A percentile compares a stretch with the other conserved stretches of the same genome.
Evolutionary conservation across 1,284 basidiomycete genomes (phyloP).

Genomic region (Sporisorium scitamineum): DNA sequence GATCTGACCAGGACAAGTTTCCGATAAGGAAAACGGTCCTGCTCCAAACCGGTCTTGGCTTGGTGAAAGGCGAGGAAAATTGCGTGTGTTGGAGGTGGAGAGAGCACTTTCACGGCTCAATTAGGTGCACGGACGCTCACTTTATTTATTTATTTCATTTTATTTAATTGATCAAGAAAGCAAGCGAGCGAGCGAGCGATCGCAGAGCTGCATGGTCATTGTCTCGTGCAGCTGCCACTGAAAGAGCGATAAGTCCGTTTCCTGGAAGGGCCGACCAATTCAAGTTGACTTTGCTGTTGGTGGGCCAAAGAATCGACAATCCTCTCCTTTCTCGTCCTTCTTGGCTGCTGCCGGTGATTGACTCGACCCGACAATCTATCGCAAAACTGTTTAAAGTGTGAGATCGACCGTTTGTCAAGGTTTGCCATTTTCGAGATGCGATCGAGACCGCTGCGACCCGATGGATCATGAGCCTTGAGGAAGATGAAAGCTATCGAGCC

Average conservation of each 20-base stretch:
- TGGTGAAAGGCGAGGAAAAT: neutral
- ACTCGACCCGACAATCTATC: neutral
- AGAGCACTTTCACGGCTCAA: neutral
- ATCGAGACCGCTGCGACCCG: neutral
- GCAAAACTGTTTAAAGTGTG: neutral
- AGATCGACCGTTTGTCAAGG: neutral
- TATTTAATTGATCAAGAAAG: constrained; percentile 2
- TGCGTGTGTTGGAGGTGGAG: too few species aligned
- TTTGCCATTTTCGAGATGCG: neutral
- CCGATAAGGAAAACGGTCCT: constrained; percentile 2
- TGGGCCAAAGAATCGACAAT: too few species aligned
- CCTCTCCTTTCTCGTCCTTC: neutral
- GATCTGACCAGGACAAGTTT: too few species aligned
- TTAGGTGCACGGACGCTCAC: constrained; percentile 33
- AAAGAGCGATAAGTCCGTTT: constrained; percentile 35
- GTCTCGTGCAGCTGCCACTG: constrained; percentile 8
- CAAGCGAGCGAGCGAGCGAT: constrained; percentile 6
- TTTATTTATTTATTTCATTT: too few species aligned
- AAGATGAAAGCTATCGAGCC: neutral
- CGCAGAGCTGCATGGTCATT: constrained; percentile 8
- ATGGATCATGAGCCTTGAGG: neutral
- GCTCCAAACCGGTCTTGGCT: neutral
- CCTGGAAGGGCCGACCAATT: constrained; percentile 20
- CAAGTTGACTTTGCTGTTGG: neutral
- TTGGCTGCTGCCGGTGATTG: constrained; percentile 14